Percentiles rank a stretch among this genome's conserved stretches.
Conservation (phyloP, 2,329 filamentous ascomycete genomes). For the Aspergillus melleus region DNA sequence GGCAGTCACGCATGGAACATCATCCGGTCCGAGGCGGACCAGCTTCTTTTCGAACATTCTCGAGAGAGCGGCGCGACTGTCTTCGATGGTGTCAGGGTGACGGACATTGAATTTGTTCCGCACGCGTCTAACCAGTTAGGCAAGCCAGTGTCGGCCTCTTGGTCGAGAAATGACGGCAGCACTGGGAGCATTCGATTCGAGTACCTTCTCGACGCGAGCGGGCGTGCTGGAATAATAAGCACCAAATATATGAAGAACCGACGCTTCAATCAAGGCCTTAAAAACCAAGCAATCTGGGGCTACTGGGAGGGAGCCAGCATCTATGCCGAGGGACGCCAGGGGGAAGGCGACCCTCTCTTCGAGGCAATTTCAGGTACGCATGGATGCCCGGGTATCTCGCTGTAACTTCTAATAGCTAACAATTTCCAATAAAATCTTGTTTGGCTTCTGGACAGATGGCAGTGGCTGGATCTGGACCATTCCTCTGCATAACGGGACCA, state of each 20-base stretch:
- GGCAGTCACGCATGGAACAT: neutral
- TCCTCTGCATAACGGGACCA: constrained; percentile 49
- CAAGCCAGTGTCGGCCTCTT: neutral
- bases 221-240: neutral
- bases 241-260: neutral
- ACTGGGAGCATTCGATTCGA: neutral
- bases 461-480: constrained; percentile 56
- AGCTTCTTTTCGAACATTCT: neutral
- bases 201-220: neutral
- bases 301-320: constrained; percentile 43
- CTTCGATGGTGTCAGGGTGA: neutral
- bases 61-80: neutral
- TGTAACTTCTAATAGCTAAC: neutral
- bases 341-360: constrained; percentile 15
- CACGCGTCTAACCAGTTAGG: neutral
- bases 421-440: neutral
- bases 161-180: neutral
- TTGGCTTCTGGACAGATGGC: constrained; percentile 31
- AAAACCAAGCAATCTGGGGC: constrained; percentile 30
- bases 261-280: neutral
- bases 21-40: neutral
- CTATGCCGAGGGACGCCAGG: constrained; percentile 7
- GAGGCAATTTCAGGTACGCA: constrained; percentile 10
- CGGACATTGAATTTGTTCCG: neutral
- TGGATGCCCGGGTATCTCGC: neutral